These are phyloP conservation scores for Petunia axillaris DNA, from an alignment of 257 asterid genomes.

Conservation along the genomic window DNA sequence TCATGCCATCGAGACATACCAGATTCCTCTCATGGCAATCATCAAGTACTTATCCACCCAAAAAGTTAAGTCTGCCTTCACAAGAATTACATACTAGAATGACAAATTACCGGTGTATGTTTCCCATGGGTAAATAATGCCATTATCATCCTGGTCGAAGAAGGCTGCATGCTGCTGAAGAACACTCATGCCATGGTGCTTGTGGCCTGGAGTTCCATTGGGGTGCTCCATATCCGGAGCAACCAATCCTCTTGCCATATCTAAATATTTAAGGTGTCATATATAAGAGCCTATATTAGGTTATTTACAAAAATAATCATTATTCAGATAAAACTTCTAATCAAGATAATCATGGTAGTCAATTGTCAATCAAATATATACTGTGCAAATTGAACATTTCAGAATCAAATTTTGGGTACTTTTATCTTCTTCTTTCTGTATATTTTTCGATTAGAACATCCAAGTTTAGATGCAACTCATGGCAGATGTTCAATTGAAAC, in stretches of 20 bases:
- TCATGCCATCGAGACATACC: background rate
- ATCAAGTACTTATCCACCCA: background rate
- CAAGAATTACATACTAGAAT: background rate
- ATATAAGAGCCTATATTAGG: background rate
- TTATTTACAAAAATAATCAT: background rate
- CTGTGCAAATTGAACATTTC: too few species aligned
- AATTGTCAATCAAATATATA: too few species aligned
- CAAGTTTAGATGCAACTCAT: too few species aligned
- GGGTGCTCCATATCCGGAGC: constrained; percentile 85
- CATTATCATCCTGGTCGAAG: constrained; percentile 78
- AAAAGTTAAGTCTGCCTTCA: background rate
- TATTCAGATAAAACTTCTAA: too few species aligned
- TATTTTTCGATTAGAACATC: too few species aligned
- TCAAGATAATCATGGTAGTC: too few species aligned
- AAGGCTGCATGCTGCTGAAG: constrained; percentile 87
- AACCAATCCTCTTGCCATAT: constrained; percentile 63
- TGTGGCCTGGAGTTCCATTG: constrained; percentile 70
- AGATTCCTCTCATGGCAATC: background rate
- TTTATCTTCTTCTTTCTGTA: too few species aligned
- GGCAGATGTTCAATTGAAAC: too few species aligned
- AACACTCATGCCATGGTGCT: constrained; percentile 61
- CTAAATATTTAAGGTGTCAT: constrained; percentile 34
- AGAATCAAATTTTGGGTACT: too few species aligned
- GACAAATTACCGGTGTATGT: constrained; percentile 45
- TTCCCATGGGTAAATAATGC: constrained; percentile 85